Evolutionary conservation across 2,329 filamentous ascomycete species (phyloP).

Genomic region (Microdochium bolleyi): DNA sequence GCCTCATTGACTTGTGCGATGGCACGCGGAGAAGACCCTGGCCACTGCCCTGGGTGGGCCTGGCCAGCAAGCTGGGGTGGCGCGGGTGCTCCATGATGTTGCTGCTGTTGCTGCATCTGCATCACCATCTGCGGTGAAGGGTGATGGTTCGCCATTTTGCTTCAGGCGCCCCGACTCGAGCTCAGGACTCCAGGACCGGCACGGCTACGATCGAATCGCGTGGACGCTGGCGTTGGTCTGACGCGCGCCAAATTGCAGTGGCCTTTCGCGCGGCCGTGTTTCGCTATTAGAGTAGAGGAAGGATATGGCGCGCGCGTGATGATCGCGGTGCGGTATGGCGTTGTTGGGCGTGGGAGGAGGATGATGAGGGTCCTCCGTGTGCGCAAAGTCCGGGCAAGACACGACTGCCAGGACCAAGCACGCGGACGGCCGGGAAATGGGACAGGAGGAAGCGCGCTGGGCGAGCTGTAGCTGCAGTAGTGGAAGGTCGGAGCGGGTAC

Average conservation of each 20-base stretch:
- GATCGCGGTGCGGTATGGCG: not conserved
- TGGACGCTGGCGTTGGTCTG: not conserved
- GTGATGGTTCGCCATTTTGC: slow-evolving; percentile 67
- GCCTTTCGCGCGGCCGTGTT: too few species aligned
- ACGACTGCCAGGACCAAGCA: not conserved
- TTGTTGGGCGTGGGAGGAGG: not conserved
- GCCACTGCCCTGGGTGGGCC: slow-evolving; percentile 18
- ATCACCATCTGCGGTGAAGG: slow-evolving; percentile 73
- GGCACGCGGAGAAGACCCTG: slow-evolving; percentile 60
- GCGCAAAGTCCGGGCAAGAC: not conserved
- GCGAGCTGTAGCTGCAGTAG: not conserved
- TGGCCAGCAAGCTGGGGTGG: slow-evolving; percentile 38
- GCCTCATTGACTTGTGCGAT: slow-evolving; percentile 74
- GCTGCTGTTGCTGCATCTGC: slow-evolving; percentile 45
- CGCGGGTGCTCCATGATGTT: slow-evolving; percentile 58
- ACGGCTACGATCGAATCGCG: not conserved
- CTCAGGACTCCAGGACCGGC: not conserved
- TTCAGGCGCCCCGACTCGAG: not conserved
- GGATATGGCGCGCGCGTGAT: not conserved
- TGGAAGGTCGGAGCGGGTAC: not conserved
- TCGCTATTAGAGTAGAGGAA: too few species aligned
- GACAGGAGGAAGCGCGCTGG: not conserved
- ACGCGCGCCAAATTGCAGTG: too few species aligned
- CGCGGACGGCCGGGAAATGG: not conserved
- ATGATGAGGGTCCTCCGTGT: not conserved